These are phyloP conservation scores for Senna siamea DNA, from an alignment of 306 rosid species.

Conservation along the genomic window DNA sequence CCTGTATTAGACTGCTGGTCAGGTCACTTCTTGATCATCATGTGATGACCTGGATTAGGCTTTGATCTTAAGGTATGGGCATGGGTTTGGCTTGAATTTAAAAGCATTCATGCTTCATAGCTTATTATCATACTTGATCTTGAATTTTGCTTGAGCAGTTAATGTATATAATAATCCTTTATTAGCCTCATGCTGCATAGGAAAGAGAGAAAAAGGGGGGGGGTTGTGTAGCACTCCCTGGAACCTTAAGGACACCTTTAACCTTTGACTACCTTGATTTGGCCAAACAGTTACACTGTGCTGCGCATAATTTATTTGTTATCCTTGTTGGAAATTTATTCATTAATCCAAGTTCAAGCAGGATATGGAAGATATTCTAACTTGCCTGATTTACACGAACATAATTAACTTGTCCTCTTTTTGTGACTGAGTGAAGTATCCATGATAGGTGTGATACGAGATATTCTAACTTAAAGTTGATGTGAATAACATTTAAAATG, in stretches of 20 bases:
- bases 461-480: not conserved
- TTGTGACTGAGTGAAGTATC: not conserved
- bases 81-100: too few species aligned
- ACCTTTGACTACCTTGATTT: not conserved
- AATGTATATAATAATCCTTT: too few species aligned
- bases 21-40: not conserved
- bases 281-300: not conserved
- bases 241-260: not conserved
- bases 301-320: not conserved
- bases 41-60: not conserved
- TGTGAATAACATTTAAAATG: not conserved
- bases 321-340: not conserved
- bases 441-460: constrained; percentile 13
- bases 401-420: not conserved
- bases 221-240: too few species aligned
- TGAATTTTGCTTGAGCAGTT: too few species aligned
- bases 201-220: too few species aligned
- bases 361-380: constrained; percentile 11
- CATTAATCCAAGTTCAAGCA: not conserved
- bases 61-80: too few species aligned
- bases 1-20: not conserved
- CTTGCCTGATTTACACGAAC: not conserved
- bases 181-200: too few species aligned
- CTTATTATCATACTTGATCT: too few species aligned
- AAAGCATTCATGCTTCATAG: too few species aligned